Evolutionary conservation across 169 alveolate species (phyloP), one percentile per base, ranked within the genome.

Genomic region (Theileria luwenshuni): DNA sequence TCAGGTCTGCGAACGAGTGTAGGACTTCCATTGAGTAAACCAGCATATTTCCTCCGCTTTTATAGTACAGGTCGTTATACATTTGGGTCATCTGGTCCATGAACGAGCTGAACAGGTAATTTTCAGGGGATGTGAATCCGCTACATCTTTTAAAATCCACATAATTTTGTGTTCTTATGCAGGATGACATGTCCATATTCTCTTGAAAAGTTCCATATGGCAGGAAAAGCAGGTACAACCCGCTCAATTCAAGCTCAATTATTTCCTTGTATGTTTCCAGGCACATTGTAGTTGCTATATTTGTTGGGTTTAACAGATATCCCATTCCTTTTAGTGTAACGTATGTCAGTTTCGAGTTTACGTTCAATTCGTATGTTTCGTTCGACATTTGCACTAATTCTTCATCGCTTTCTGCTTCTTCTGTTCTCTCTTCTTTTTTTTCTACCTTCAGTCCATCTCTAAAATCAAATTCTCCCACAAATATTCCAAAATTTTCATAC

Each of bases 391-490:
- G 69, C 8, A 45, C 65, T 38, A 60, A 48, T 47, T 69, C 23
- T 8, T 61, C 79, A 19, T 68, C 83, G 27, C 47, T 56, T 21
- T 75, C 83, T 17, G 62, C 84, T 19, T 77, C 84, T 21, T 51
- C 28, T 15, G 49, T 8, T 23, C 32, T 23, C 6, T 63, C 49
- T 0, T 42, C 74, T 13, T 52, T 47, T 28, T 52, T 59, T 49
- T 6, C 32, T 10, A 15, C 48, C 15, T 10, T 28, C 13, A 19
- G n/a, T 2, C 83, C 87, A 41, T 79, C 83, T 75, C 83, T 64
- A 38, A 73, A 67, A 41, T 81, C 89, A 33, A 81, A 81, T 28
- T 81, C 85, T 23, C 89, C 89, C 17, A 49, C 89, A 42, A 69
- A 81, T 47, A 81, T 42, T 6, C 69, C 74, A 27, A 77, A 77